Base-by-base conservation (phyloP, 2,329 filamentous ascomycete genomes). In the Diaporthe citrichinensis region DNA sequence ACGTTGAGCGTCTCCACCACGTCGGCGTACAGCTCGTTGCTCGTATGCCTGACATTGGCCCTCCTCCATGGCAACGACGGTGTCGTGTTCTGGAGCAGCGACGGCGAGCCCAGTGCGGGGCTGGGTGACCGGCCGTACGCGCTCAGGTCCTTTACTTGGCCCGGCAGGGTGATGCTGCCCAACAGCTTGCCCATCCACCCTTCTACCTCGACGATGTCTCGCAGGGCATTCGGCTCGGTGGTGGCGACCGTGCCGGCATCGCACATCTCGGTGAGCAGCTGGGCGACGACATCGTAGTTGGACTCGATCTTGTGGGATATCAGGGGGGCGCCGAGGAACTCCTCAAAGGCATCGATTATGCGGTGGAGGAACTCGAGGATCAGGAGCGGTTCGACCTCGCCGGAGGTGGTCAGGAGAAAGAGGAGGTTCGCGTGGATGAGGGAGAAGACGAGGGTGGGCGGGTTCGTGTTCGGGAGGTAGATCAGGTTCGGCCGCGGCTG, bases 21-120 rank as follows among this genome's bases (percentile, higher is more conserved):
- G 83, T 99, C 97, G 74, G 98, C 96, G 83, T 98, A 98, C 79
- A 99, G 89, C 84, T 99, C 97, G 84, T 98, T 99, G 73, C 94
- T 98, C 5, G 96, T 98, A 84, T 99, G 97, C 23, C 96, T 91
- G 72, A 99, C 97, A 81, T 98, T 98, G 53, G 95, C 92, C 76
- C 95, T 90, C 77, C 97, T 91, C 97, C 97, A 99, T 1, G 96
- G 96, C 55, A 98, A 80, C 10, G 91, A 88, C 0, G 90, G 88
- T 1, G 75, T 68, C 1, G 86, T 86, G 78, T 87, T 89, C 23
- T 72, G 75, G 34, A 68, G 39, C 31, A 76, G 71, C n/a, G 72
- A 72, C 17, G 65, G 57, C 12, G 62, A 58, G 44, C 71, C 41
- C 49, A 73, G 31, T 49, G 61, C 73, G 36, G 67, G 65, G 71